Conservation (phyloP, 1,284 basidiomycete species). For the Puccinia sorghi region DNA sequence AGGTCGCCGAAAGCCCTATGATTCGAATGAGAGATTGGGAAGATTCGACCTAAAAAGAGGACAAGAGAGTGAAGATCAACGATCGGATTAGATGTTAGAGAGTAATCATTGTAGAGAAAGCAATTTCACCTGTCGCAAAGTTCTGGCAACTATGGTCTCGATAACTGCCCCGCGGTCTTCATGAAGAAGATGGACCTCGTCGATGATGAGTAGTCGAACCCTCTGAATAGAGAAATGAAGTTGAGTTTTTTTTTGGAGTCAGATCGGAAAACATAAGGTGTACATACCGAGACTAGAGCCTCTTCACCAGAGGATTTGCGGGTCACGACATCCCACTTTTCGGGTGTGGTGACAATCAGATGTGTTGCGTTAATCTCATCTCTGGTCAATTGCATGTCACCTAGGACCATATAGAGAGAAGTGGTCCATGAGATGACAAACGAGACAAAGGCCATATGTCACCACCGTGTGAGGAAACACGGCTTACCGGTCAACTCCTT, state of each 20-base stretch:
- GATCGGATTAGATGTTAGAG: not conserved
- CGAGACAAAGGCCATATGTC: not conserved
- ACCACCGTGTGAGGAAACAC: not conserved
- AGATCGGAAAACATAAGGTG: not conserved
- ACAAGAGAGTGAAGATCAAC: constrained; percentile 4
- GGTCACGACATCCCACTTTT: constrained; percentile 99
- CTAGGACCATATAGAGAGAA: constrained; percentile 59
- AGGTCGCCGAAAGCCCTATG: constrained; percentile 93
- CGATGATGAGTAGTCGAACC: constrained; percentile 93
- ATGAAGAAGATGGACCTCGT: constrained; percentile 95
- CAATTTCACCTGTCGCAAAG: constrained; percentile 73
- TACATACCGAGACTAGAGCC: constrained; percentile 71
- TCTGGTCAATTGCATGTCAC: constrained; percentile 97
- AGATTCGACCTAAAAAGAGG: constrained; percentile 70
- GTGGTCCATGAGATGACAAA: not conserved
- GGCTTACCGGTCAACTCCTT: constrained; percentile 80
- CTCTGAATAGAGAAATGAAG: constrained; percentile 58
- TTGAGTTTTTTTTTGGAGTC: not conserved
- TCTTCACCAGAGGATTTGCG: constrained; percentile 95
- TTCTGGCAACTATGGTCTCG: constrained; percentile 96
- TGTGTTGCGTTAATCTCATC: constrained; percentile 93
- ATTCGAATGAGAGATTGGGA: constrained; percentile 97
- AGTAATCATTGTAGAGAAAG: not conserved
- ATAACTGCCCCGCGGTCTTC: constrained; percentile 98
- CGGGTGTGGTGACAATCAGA: constrained; percentile 97